Evolutionary conservation across 1,284 basidiomycete species (phyloP), one percentile per base, ranked within the genome.

Genomic region (Cystobasidiaceae sp.): DNA sequence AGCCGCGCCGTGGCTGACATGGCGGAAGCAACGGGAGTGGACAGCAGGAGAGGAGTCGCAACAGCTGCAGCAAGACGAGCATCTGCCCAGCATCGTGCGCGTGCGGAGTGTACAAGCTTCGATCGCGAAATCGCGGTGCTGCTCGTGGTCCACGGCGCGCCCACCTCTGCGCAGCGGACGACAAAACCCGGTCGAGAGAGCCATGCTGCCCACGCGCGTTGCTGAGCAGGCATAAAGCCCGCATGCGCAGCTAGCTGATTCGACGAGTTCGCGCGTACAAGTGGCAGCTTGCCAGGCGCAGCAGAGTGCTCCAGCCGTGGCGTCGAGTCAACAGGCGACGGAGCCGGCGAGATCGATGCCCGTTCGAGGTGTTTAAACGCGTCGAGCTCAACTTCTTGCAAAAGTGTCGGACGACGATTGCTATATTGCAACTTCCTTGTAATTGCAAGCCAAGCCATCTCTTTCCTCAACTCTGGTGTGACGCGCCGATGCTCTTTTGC

Each of bases 341-440:
- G 11, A 37, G 50, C 33, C 1, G 50, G 41, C 1, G 50, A 52
- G 19, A 32, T 23, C 8, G 50, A 37, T 21, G 50, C 41, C 50
- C 50, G 41, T 5, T 33, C 27, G 9, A 15, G 4, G 15, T 44
- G 37, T 21, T 56, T 43, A 28, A 56, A 56, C 19, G 25, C 25
- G 33, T 56, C 54, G 6, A 56, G 39, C 34, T 56, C 54, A 28
- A 56, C 39, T 44, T 56, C 54, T 19, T 56, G 39, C 41, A 56
- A 19, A 4, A 56, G 27, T 13, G 37, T 56, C 15, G 44, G 21
- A 6, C 54, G 32, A n/a, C n/a, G n/a, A 13, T 13, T 25, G 21
- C 54, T 43, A 27, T 8, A 4, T 23, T 56, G 54, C 32, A 56
- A 32, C 33, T 56, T 56, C 37, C 27, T 8, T 15, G 32, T 17